Evolutionary conservation across 371 early-diverging fungal genomes (phyloP).

Genomic region (Actinomucor elegans): DNA sequence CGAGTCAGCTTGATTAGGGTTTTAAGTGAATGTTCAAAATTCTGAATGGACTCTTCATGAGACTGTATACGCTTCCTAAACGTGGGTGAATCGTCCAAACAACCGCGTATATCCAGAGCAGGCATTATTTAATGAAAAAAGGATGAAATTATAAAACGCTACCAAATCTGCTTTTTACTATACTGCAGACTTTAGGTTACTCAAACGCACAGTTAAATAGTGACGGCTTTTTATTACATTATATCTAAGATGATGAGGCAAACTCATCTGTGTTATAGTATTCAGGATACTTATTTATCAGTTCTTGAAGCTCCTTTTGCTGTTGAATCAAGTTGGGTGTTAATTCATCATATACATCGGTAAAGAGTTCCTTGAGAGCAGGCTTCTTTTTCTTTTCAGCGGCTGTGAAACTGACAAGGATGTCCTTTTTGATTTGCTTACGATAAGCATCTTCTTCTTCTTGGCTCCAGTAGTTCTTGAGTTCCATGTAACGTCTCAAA

Average conservation of each 20-base stretch:
- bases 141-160: too few relatives aligned
- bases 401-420: slow-evolving; percentile 75
- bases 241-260: slow-evolving; percentile 25
- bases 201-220: too few relatives aligned
- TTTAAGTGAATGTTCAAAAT: slow-evolving; percentile 53
- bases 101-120: slow-evolving; percentile 57
- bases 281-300: slow-evolving; percentile 87
- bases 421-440: slow-evolving; percentile 58
- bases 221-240: not conserved
- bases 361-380: slow-evolving; percentile 77
- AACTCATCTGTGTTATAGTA: slow-evolving; percentile 71
- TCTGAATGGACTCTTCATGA: slow-evolving; percentile 59
- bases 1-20: slow-evolving; percentile 56
- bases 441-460: slow-evolving; percentile 72
- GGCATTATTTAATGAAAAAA: slow-evolving; percentile 30
- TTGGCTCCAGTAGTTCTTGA: slow-evolving; percentile 83
- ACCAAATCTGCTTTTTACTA: too few relatives aligned
- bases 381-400: slow-evolving; percentile 94
- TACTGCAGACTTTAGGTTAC: too few relatives aligned
- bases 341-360: slow-evolving; percentile 91
- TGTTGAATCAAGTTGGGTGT: slow-evolving; percentile 79
- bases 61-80: slow-evolving; percentile 57
- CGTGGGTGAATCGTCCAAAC: slow-evolving; percentile 61
- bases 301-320: slow-evolving; percentile 70
- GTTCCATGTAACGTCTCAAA: slow-evolving; percentile 87